Conservation (phyloP, 2,329 filamentous ascomycete genomes). For the Bipolaris victoriae region DNA sequence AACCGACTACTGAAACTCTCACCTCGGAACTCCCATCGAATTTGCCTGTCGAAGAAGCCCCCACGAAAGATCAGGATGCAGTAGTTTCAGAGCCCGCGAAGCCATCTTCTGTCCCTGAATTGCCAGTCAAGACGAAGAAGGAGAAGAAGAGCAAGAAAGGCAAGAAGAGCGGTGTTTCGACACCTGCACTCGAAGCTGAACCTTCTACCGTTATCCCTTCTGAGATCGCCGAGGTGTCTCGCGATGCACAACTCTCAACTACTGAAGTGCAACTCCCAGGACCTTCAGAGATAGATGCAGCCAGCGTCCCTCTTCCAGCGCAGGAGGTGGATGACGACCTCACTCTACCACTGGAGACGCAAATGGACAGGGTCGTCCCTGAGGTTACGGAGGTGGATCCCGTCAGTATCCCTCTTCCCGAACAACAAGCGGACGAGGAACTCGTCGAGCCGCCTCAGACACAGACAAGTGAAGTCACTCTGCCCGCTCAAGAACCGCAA, state of each 20-base stretch:
- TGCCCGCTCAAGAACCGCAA: not conserved
- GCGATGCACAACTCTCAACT: not conserved
- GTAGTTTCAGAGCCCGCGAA: not conserved
- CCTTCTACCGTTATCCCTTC: not conserved
- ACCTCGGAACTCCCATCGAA: not conserved
- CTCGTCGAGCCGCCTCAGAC: not conserved
- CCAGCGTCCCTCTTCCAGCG: slow-evolving; percentile 1
- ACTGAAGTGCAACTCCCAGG: not conserved
- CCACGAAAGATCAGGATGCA: not conserved
- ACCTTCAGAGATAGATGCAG: not conserved
- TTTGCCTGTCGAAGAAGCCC: not conserved
- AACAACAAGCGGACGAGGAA: not conserved
- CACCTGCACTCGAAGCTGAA: slow-evolving; percentile 10
- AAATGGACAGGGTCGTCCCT: too few species aligned
- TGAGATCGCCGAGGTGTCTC: not conserved
- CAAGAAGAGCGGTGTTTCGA: slow-evolving; percentile 21
- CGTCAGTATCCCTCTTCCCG: slow-evolving; percentile 2
- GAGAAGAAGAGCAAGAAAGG: slow-evolving; percentile 30
- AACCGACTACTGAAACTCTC: not conserved
- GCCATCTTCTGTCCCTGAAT: slow-evolving; percentile 7
- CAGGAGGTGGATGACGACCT: slow-evolving; percentile 3
- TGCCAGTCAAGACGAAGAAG: slow-evolving; percentile 29
- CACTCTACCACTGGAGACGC: not conserved
- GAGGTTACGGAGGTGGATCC: not conserved
- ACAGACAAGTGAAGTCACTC: not conserved